These are phyloP conservation scores for Cercophora sp. DNA, from an alignment of 495 filamentous ascomycete species.

Conservation along the genomic window DNA sequence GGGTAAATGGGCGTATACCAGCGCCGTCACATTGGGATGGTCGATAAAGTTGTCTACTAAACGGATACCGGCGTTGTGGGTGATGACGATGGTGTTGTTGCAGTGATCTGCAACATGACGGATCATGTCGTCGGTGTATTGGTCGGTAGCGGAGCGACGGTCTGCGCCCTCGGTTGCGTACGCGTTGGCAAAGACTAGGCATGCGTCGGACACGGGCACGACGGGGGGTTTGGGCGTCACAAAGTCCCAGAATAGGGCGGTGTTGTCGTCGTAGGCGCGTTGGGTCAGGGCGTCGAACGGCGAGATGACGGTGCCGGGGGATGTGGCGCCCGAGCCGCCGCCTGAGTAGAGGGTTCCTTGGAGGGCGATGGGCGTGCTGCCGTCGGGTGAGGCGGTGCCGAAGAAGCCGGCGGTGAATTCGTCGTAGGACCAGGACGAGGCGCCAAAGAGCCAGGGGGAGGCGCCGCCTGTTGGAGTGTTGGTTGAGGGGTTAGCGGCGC, in stretches of 20 bases:
- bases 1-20: conserved; percentile 59
- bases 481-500: conserved; percentile 40
- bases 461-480: conserved; percentile 30
- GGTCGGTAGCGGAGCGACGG: conserved; percentile 36
- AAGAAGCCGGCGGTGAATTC: conserved; percentile 22
- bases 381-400: neutral
- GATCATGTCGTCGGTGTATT: conserved; percentile 57
- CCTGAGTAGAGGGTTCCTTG: conserved; percentile 55
- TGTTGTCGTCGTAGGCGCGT: conserved; percentile 53
- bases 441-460: conserved; percentile 41
- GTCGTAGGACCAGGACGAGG: conserved; percentile 25
- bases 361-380: conserved; percentile 29
- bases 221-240: conserved; percentile 36
- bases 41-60: conserved; percentile 57
- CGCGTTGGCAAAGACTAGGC: conserved; percentile 61
- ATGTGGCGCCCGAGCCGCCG: conserved; percentile 57
- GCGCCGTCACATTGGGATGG: conserved; percentile 59
- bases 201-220: conserved; percentile 56
- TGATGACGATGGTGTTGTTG: conserved; percentile 59
- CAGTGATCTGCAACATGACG: conserved; percentile 52
- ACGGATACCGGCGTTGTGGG: conserved; percentile 57
- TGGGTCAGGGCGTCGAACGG: conserved; percentile 58
- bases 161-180: conserved; percentile 55
- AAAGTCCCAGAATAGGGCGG: conserved; percentile 48
- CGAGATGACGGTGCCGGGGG: conserved; percentile 49